Evolutionary conservation across 225 moss, liverwort and hornwort species (phyloP).

Genomic region (Sphagnum contortum): DNA sequence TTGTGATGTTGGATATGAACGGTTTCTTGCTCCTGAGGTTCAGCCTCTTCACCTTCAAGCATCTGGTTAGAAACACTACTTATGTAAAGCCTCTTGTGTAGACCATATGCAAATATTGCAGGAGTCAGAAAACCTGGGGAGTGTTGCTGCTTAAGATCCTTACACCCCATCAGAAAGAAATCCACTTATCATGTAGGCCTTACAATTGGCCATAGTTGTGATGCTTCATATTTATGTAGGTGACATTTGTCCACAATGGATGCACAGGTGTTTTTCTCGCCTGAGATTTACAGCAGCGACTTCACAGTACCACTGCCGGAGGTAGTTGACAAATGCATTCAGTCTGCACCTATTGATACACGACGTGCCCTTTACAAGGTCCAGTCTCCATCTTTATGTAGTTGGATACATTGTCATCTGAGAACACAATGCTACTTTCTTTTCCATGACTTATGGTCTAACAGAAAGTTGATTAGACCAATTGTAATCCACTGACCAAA

Average conservation of each 20-base stretch:
- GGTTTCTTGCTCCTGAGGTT: slow-evolving; percentile 91
- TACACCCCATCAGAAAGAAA: neutral
- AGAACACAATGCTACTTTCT: no score
- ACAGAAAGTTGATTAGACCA: no score
- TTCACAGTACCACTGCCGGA: slow-evolving; percentile 79
- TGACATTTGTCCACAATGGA: neutral
- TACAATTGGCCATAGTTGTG: no score
- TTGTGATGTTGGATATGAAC: slow-evolving; percentile 82
- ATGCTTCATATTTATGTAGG: no score
- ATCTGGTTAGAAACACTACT: no score
- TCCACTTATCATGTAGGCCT: no score
- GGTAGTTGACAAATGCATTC: slow-evolving; percentile 80
- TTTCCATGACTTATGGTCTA: no score
- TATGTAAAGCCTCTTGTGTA: no score
- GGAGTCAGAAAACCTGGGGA: neutral
- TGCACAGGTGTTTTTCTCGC: slow-evolving; percentile 76
- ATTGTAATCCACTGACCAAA: no score
- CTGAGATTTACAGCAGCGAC: slow-evolving; percentile 86
- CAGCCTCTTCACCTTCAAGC: neutral
- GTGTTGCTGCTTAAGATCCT: neutral
- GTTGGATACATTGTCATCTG: no score
- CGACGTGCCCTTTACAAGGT: slow-evolving; percentile 87
- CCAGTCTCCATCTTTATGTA: neutral
- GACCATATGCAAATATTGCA: neutral
- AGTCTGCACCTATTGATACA: slow-evolving; percentile 79